phyloP scores from a whole-genome alignment of 75 land plant species.

The Pinus taeda region DNA sequence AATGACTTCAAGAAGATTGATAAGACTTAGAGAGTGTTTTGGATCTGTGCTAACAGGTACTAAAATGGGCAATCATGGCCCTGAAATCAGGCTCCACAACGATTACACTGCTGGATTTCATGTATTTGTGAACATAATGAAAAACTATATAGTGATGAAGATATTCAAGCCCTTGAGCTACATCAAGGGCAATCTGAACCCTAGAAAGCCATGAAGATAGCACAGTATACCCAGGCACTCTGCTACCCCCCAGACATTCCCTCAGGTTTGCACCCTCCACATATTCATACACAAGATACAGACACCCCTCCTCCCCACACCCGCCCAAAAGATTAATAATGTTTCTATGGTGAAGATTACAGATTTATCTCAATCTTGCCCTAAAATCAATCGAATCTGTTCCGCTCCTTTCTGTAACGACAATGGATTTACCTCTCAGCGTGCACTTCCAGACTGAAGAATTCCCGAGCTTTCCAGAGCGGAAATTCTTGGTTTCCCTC shows the following conservation, averaged over 20 bases:
- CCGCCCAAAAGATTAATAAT: conserved; percentile 18
- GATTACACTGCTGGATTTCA: conserved; percentile 22
- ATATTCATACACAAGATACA: conserved; percentile 23
- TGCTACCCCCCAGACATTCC: conserved; percentile 6
- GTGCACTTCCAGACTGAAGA: conserved; percentile 1
- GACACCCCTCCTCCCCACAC: conserved; percentile 9
- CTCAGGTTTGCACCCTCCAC: conserved; percentile 13
- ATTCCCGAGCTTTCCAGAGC: conserved; percentile 4
- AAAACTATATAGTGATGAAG: conserved; percentile 11
- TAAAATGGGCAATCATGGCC: conserved; percentile 19
- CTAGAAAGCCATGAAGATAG: conserved; percentile 20
- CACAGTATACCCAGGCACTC: conserved; percentile 13
- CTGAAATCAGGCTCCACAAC: conserved; percentile 16
- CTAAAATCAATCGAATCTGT: neutral
- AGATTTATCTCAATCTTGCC: conserved; percentile 3
- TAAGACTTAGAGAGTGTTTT: too few relatives aligned
- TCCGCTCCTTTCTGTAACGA: neutral
- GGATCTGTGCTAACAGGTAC: too few relatives aligned
- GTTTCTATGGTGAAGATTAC: conserved; percentile 13
- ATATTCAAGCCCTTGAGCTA: conserved; percentile 31
- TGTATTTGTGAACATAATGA: conserved; percentile 15
- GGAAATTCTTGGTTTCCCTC: neutral
- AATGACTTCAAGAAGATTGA: too few relatives aligned
- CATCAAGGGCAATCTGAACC: conserved; percentile 23
- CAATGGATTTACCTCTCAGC: conserved; percentile 5